Percentiles rank a stretch among this genome's conserved stretches.
Conservation (phyloP, 345 rosid species). For the Linum lewisii region DNA sequence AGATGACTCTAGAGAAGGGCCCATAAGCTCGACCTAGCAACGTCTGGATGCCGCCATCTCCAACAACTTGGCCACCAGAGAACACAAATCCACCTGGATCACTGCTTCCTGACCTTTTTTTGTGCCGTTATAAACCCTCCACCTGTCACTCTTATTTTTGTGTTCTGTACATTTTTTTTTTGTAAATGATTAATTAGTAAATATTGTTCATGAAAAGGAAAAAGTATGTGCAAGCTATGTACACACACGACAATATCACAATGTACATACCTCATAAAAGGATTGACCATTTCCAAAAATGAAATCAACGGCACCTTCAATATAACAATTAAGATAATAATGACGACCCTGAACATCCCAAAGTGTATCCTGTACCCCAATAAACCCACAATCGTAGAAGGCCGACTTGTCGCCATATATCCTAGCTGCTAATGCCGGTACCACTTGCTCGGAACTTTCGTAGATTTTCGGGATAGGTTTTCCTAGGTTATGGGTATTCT, state of each 20-base stretch:
- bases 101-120: slow-evolving; percentile 1
- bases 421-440: slow-evolving; percentile 31
- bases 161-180: neutral
- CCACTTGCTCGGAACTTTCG: neutral
- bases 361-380: slow-evolving; percentile 34
- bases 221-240: too few species aligned
- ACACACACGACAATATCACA: too few species aligned
- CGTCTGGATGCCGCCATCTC: slow-evolving; percentile 18
- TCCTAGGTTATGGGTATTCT: slow-evolving; percentile 26
- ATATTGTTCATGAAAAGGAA: slow-evolving; percentile 8
- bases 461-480: neutral
- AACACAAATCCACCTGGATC: slow-evolving; percentile 30
- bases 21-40: slow-evolving; percentile 33
- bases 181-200: slow-evolving; percentile 2
- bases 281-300: slow-evolving; percentile 44
- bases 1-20: slow-evolving; percentile 25
- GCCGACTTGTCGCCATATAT: slow-evolving; percentile 25
- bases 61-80: neutral
- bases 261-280: slow-evolving; percentile 22
- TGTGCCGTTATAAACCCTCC: slow-evolving; percentile 35
- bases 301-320: slow-evolving; percentile 42
- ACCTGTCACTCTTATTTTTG: neutral
- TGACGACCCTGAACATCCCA: slow-evolving; percentile 29
- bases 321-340: slow-evolving; percentile 29
- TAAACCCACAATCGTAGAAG: slow-evolving; percentile 30